A percentile compares a stretch with the other conserved stretches of the same genome.
Evolutionary conservation across 148 eudicot species (phyloP).

Genomic region (Arbutus unedo): DNA sequence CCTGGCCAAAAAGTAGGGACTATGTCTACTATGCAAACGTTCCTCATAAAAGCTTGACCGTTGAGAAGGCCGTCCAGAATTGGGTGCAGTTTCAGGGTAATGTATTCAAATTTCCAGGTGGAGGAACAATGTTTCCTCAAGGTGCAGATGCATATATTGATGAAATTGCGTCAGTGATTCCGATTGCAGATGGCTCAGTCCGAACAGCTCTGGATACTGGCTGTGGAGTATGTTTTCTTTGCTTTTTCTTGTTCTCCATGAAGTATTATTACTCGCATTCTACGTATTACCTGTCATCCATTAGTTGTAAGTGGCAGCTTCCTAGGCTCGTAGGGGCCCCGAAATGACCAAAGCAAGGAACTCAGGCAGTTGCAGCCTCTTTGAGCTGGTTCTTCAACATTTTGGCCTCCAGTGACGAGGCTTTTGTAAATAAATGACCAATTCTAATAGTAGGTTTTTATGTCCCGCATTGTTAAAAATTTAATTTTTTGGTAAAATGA

Average conservation of each 20-base stretch:
- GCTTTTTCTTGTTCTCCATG: neutral
- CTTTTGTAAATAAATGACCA: too few relatives aligned
- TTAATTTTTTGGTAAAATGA: too few relatives aligned
- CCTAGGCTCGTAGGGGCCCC: too few relatives aligned
- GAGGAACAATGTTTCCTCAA: constrained; percentile 39
- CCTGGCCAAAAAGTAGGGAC: constrained; percentile 39
- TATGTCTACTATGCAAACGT: constrained; percentile 37
- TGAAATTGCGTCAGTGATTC: constrained; percentile 33
- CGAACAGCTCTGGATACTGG: constrained; percentile 42
- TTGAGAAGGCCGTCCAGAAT: constrained; percentile 36
- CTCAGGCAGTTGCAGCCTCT: too few relatives aligned
- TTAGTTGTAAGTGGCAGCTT: too few relatives aligned
- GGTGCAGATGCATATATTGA: constrained; percentile 37
- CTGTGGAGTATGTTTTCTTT: constrained; percentile 30
- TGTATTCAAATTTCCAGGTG: constrained; percentile 36
- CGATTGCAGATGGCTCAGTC: constrained; percentile 33
- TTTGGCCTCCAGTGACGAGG: too few relatives aligned
- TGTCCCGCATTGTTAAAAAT: too few relatives aligned
- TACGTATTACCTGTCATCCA: too few relatives aligned
- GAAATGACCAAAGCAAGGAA: too few relatives aligned
- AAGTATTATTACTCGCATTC: too few relatives aligned
- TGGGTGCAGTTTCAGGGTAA: constrained; percentile 34
- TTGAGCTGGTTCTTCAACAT: too few relatives aligned
- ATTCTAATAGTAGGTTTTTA: too few relatives aligned
- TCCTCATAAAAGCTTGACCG: constrained; percentile 39